phyloP scores from a whole-genome alignment of 2,329 filamentous ascomycete species.

The Apiospora marii region DNA sequence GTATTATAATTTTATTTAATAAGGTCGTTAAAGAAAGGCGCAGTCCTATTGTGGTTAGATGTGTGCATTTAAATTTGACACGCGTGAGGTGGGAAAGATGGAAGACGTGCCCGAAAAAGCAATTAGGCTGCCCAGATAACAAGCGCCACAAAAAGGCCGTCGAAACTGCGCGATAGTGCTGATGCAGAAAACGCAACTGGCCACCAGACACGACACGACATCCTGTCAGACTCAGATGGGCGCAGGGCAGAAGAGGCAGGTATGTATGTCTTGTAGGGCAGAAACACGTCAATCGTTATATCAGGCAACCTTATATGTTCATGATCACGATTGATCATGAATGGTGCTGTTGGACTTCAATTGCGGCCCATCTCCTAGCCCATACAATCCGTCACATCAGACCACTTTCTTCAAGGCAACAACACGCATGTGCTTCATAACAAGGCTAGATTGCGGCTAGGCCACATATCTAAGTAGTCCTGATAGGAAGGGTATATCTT shows the following conservation, averaged over 20 bases:
- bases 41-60: no score
- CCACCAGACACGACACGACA: constrained; percentile 3
- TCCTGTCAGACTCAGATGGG: not conserved
- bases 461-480: no score
- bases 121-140: not conserved
- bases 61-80: no score
- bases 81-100: not conserved
- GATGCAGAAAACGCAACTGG: not conserved
- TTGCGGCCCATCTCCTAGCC: not conserved
- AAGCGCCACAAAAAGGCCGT: not conserved
- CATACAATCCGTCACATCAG: not conserved
- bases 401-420: not conserved
- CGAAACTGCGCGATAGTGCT: not conserved
- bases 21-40: no score
- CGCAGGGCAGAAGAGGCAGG: not conserved
- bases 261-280: not conserved
- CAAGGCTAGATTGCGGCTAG: not conserved
- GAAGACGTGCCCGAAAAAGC: not conserved
- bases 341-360: not conserved
- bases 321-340: not conserved
- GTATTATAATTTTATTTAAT: no score
- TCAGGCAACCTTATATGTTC: not conserved
- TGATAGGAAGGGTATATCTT: not conserved
- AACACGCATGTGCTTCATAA: not conserved
- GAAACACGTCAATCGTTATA: not conserved